Conservation (phyloP, 192 early-diverging fungal species). For the Mortierella claussenii region DNA sequence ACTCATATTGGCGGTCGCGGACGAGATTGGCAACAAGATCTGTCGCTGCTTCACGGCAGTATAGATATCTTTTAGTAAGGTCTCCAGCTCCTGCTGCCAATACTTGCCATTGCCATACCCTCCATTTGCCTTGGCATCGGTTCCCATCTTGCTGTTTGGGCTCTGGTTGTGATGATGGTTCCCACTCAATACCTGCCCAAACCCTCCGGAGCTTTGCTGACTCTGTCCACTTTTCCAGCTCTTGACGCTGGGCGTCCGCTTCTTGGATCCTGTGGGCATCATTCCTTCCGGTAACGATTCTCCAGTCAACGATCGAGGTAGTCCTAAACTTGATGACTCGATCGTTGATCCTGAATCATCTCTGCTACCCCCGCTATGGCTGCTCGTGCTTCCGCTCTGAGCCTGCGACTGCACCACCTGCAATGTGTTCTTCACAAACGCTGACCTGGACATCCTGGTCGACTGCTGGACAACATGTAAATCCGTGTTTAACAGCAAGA, state of each 20-base stretch:
- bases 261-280: conserved; percentile 2
- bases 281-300: conserved; percentile 9
- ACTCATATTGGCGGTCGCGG: background rate
- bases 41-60: conserved; percentile 67
- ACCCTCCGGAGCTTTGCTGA: conserved; percentile 15
- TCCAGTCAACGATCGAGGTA: conserved; percentile 15
- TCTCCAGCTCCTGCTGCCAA: conserved; percentile 69
- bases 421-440: conserved; percentile 80
- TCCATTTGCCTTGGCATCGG: conserved; percentile 27
- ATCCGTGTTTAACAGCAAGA: conserved; percentile 93
- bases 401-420: conserved; percentile 34
- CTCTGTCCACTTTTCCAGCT: conserved; percentile 56
- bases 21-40: conserved; percentile 59
- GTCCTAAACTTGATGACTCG: background rate
- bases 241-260: conserved; percentile 46
- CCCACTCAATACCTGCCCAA: background rate
- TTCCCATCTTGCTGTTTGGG: conserved; percentile 24
- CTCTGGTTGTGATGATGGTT: background rate
- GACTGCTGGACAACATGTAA: conserved; percentile 84
- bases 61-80: conserved; percentile 69
- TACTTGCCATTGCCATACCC: conserved; percentile 40
- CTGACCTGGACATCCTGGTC: conserved; percentile 78
- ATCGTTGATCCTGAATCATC: too few species aligned
- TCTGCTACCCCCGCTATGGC: background rate
- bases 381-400: background rate